Percentiles rank a stretch among this genome's conserved stretches.
phyloP scores from a whole-genome alignment of 495 filamentous ascomycete species.

The Stereocaulon alpinum region DNA sequence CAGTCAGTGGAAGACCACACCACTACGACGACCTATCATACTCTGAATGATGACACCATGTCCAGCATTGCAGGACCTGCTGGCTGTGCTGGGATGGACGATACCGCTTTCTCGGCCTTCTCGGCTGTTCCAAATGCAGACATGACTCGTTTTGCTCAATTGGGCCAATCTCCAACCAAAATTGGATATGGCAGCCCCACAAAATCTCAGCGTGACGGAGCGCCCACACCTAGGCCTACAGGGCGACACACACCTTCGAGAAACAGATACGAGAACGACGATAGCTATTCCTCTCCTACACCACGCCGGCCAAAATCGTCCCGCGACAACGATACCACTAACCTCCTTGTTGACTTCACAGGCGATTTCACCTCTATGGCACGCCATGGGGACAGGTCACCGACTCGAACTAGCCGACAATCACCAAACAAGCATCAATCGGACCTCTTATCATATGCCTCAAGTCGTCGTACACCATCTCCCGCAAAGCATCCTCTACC shows the following conservation, averaged over 20 bases:
- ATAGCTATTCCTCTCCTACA: slow-evolving; percentile 46
- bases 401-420: slow-evolving; percentile 27
- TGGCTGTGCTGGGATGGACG: slow-evolving; percentile 45
- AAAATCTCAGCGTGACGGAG: slow-evolving; percentile 24
- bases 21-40: slow-evolving; percentile 24
- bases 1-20: slow-evolving; percentile 20
- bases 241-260: slow-evolving; percentile 21
- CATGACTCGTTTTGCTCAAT: slow-evolving; percentile 71
- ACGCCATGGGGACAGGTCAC: slow-evolving; percentile 29
- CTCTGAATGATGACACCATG: slow-evolving; percentile 16
- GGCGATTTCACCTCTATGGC: slow-evolving; percentile 57
- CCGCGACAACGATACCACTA: slow-evolving; percentile 49
- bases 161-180: slow-evolving; percentile 50
- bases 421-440: slow-evolving; percentile 37
- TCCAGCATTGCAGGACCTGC: slow-evolving; percentile 9
- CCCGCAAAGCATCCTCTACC: slow-evolving; percentile 30
- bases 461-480: slow-evolving; percentile 36
- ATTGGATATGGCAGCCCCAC: slow-evolving; percentile 29
- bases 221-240: slow-evolving; percentile 31
- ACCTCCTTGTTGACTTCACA: slow-evolving; percentile 77
- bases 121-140: slow-evolving; percentile 68
- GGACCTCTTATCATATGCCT: slow-evolving; percentile 34
- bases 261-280: slow-evolving; percentile 7
- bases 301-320: slow-evolving; percentile 34
- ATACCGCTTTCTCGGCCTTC: slow-evolving; percentile 77